Percentiles rank a stretch among this genome's conserved stretches.
These are phyloP conservation scores for Lenzites betulinus DNA, from an alignment of 768 basidiomycete species.

Conservation along the genomic window DNA sequence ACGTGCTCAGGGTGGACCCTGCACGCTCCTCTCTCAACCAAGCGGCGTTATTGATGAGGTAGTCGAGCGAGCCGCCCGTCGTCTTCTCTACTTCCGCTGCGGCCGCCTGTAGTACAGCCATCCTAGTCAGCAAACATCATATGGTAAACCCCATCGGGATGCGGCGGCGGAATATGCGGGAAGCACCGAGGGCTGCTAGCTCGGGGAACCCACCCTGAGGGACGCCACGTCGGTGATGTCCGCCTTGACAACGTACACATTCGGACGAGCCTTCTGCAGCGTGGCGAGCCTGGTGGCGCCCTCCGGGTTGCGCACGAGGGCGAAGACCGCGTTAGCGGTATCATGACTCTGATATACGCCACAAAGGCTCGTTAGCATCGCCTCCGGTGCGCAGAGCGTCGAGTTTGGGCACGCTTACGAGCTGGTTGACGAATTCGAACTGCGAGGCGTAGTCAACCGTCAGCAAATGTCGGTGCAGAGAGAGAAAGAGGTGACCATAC, in stretches of 20 bases:
- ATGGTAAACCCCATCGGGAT: no score
- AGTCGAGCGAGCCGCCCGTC: slow-evolving; percentile 39
- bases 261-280: slow-evolving; percentile 19
- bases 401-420: slow-evolving; percentile 12
- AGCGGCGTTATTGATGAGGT: slow-evolving; percentile 42
- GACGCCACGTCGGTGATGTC: slow-evolving; percentile 37
- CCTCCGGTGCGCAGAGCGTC: no score
- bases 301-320: slow-evolving; percentile 23
- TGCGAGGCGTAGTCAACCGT: neutral
- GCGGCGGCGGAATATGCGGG: neutral
- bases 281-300: slow-evolving; percentile 13
- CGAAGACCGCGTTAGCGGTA: slow-evolving; percentile 26
- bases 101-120: slow-evolving; percentile 25
- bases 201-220: slow-evolving; percentile 31
- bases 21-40: slow-evolving; percentile 13
- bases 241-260: slow-evolving; percentile 39
- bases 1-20: slow-evolving; percentile 21
- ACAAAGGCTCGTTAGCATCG: no score
- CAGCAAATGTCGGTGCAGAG: neutral
- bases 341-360: slow-evolving; percentile 13
- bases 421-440: slow-evolving; percentile 29
- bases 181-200: neutral
- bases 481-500: slow-evolving; percentile 12
- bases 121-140: no score
- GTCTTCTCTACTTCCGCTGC: slow-evolving; percentile 30